Base-by-base conservation (phyloP, 208 protist genomes). In the Acanthamoeba royreba region DNA sequence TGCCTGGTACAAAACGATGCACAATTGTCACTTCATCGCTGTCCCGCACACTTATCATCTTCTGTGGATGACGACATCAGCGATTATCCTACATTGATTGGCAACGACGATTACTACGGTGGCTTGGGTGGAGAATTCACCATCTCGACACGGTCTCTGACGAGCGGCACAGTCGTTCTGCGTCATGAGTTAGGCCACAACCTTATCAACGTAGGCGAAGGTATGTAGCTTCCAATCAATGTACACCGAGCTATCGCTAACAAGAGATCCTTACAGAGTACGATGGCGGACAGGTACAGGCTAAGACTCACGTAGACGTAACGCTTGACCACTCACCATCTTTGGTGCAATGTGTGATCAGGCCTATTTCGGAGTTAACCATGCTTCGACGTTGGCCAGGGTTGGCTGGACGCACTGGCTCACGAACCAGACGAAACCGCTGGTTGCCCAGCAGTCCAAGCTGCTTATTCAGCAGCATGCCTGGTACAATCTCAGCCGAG, bases 41-140 rank as follows among this genome's bases (percentile, higher is more conserved):
- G 5, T 17, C 17, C 25, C 35, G 15, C 35, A 17, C 8, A 22
- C 22, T 25, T 46, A 25, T 81, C 11, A 42, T 19, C 61, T n/a
- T n/a, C n/a, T n/a, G n/a, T n/a, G n/a, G n/a, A n/a, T n/a, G n/a
- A n/a, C n/a, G n/a, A n/a, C n/a, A n/a, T n/a, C 83, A 61, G 86
- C 46, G 87, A 92, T 58, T 92, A 45, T 58, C 87, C 87, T 22
- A 92, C 53, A 33, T 58, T 92, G 33, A 92, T 92, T 19, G 87
- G 87, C 63, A 92, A 72, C 33, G 55, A 72, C 55, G 87, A 79
- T 25, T 92, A 52, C 55, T 92, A 92, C 28, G 87, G 87, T n/a
- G 87, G 87, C 1, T 40, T 92, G 43, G 87, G 87, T 46, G 87
- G 87, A 19, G 87, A 92, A 40, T 92, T 92, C 87, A 92, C 61